These are phyloP conservation scores for Neurospora sp. DNA, from an alignment of 495 filamentous ascomycete species.

Conservation along the genomic window DNA sequence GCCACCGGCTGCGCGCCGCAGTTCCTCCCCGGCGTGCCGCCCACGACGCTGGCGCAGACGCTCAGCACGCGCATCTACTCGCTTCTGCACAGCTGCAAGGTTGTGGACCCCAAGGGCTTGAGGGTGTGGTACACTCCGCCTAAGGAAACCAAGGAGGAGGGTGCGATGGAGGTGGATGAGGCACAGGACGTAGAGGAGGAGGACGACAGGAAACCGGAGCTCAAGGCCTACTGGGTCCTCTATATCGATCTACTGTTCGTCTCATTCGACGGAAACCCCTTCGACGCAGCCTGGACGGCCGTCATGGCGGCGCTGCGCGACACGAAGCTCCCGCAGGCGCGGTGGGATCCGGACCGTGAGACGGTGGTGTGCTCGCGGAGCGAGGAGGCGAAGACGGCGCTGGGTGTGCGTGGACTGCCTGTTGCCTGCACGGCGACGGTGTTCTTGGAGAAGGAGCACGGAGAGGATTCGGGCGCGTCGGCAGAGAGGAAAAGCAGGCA, in stretches of 20 bases:
- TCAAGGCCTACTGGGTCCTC: slow-evolving; percentile 85
- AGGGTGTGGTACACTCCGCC: slow-evolving; percentile 57
- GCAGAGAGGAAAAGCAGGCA: slow-evolving; percentile 33
- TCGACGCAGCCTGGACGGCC: slow-evolving; percentile 82
- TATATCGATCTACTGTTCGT: slow-evolving; percentile 90
- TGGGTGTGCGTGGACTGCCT: slow-evolving; percentile 52
- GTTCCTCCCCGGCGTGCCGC: slow-evolving; percentile 74
- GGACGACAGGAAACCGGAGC: slow-evolving; percentile 34
- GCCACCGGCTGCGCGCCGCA: slow-evolving; percentile 80
- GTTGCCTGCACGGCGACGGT: slow-evolving; percentile 65
- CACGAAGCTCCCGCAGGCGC: slow-evolving; percentile 67
- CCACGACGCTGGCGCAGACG: slow-evolving; percentile 70
- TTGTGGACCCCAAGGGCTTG: slow-evolving; percentile 55
- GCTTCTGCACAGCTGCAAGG: slow-evolving; percentile 55
- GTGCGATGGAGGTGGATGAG: slow-evolving; percentile 31
- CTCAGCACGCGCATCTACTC: slow-evolving; percentile 66
- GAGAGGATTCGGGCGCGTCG: slow-evolving; percentile 28
- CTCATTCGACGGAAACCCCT: slow-evolving; percentile 79
- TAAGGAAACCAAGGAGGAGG: slow-evolving; percentile 23
- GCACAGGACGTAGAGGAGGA: slow-evolving; percentile 28
- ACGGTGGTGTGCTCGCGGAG: slow-evolving; percentile 62
- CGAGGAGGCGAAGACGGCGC: slow-evolving; percentile 30
- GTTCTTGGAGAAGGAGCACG: slow-evolving; percentile 58
- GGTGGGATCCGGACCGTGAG: slow-evolving; percentile 79
- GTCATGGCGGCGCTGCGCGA: slow-evolving; percentile 73